phyloP scores from a whole-genome alignment of 2,329 filamentous ascomycete genomes.

The Trichoderma atroviride region DNA sequence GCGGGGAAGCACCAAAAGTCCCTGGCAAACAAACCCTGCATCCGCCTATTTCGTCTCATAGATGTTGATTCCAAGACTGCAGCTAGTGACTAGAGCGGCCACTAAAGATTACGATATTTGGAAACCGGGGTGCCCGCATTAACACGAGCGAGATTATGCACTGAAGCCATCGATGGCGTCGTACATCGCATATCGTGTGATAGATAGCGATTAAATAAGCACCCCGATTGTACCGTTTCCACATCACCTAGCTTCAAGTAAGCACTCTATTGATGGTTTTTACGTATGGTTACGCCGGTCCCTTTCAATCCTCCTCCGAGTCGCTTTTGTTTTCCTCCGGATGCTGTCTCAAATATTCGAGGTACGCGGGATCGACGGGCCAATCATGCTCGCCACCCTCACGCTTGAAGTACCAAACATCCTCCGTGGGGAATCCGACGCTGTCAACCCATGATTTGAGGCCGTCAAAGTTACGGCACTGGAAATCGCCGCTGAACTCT shows the following conservation, averaged over 20 bases:
- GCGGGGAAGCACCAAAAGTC: not conserved
- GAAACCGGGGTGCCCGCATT: not conserved
- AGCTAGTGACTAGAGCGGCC: not conserved
- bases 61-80: not conserved
- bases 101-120: not conserved
- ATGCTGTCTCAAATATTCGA: conserved; percentile 5
- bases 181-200: not conserved
- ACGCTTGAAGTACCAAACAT: conserved; percentile 1
- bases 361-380: not conserved
- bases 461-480: conserved; percentile 1
- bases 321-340: not conserved
- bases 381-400: not conserved
- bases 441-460: not conserved
- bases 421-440: not conserved
- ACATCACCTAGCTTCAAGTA: not conserved
- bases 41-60: not conserved
- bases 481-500: not conserved
- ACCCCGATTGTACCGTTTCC: not conserved
- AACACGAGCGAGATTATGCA: not conserved
- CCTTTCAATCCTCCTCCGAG: not conserved
- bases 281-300: not conserved
- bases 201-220: not conserved
- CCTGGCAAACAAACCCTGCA: not conserved
- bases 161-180: not conserved
- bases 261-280: not conserved